phyloP scores from a whole-genome alignment of 2,329 filamentous ascomycete genomes.

The Hypocrella siamensis region DNA sequence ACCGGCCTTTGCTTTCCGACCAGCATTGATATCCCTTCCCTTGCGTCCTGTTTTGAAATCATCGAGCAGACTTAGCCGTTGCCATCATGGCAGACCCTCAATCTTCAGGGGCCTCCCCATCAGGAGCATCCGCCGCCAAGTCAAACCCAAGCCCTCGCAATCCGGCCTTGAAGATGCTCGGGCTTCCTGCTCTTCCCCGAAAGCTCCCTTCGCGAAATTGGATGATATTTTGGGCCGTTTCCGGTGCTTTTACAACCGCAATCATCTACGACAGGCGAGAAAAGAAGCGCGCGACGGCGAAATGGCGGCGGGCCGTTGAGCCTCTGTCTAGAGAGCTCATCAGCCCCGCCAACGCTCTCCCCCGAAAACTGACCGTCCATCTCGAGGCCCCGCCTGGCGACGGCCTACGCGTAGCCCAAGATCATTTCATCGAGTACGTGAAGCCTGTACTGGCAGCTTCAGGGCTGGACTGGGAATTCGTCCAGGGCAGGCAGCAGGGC shows the following conservation, averaged over 20 bases:
- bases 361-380: constrained; percentile 73
- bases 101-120: not conserved
- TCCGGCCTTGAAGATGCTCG: constrained; percentile 63
- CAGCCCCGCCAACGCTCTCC: constrained; percentile 50
- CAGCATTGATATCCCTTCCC: too few species aligned
- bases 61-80: not conserved
- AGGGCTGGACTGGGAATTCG: constrained; percentile 88
- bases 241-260: constrained; percentile 60
- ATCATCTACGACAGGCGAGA: constrained; percentile 87
- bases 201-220: constrained; percentile 91
- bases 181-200: constrained; percentile 67
- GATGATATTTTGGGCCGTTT: constrained; percentile 83
- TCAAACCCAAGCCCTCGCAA: too few species aligned
- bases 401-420: constrained; percentile 67
- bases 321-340: constrained; percentile 69
- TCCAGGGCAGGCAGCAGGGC: constrained; percentile 85
- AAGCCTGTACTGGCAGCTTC: constrained; percentile 85
- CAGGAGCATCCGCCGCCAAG: too few species aligned
- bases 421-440: constrained; percentile 91
- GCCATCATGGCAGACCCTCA: not conserved
- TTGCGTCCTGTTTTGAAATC: not conserved
- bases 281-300: constrained; percentile 69
- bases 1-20: too few species aligned
- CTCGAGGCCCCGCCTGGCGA: constrained; percentile 78
- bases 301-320: constrained; percentile 75